Percentiles rank a stretch among this genome's conserved stretches.
These are phyloP conservation scores for Candida chauliodis DNA, from an alignment of 805 yeast genomes.

Conservation along the genomic window DNA sequence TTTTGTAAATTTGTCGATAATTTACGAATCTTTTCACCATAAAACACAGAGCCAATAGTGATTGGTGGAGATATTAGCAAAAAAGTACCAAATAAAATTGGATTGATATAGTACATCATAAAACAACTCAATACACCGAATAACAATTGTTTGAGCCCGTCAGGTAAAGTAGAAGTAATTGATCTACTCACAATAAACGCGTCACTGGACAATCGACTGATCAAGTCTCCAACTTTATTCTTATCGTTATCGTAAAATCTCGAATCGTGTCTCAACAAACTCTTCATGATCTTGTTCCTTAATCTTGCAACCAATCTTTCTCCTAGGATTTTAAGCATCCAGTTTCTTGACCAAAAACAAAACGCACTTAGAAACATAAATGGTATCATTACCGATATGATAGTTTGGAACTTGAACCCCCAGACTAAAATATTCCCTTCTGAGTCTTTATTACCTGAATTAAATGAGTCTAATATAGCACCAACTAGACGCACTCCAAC, in stretches of 20 bases:
- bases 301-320: constrained; percentile 44
- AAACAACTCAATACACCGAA: constrained; percentile 40
- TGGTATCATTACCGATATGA: constrained; percentile 41
- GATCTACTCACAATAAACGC: constrained; percentile 45
- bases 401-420: constrained; percentile 42
- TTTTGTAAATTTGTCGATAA: constrained; percentile 40
- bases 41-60: constrained; percentile 43
- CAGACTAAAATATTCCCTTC: constrained; percentile 40
- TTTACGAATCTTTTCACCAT: constrained; percentile 41
- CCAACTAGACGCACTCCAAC: constrained; percentile 43
- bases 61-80: constrained; percentile 44
- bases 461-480: constrained; percentile 41
- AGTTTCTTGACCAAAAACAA: constrained; percentile 46
- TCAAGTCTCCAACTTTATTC: constrained; percentile 45
- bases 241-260: constrained; percentile 41
- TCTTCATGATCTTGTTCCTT: constrained; percentile 39
- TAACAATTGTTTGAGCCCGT: constrained; percentile 41
- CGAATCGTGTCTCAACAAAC: constrained; percentile 39
- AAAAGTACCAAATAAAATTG: constrained; percentile 41
- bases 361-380: constrained; percentile 40
- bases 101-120: constrained; percentile 44
- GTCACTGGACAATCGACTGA: constrained; percentile 42
- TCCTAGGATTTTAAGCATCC: constrained; percentile 39
- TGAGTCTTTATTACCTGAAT: constrained; percentile 28
- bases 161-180: constrained; percentile 41